phyloP scores from a whole-genome alignment of 2,329 filamentous ascomycete genomes.

The Calonectria multiphialidica region DNA sequence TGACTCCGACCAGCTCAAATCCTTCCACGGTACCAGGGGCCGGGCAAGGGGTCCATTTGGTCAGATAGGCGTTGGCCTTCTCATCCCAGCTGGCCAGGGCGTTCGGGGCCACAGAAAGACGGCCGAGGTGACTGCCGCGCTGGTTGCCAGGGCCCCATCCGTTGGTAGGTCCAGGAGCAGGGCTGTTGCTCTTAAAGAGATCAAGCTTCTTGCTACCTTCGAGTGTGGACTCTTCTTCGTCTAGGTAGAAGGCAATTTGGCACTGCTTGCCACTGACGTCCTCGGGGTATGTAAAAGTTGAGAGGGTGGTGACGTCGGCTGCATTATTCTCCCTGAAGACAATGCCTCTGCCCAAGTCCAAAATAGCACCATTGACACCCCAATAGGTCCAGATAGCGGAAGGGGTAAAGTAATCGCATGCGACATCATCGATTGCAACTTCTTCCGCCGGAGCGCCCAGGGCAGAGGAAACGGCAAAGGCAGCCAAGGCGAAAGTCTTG shows the following conservation, averaged over 20 bases:
- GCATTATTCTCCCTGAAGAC: slow-evolving; percentile 37
- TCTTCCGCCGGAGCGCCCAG: slow-evolving; percentile 39
- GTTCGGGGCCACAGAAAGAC: slow-evolving; percentile 14
- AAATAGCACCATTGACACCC: slow-evolving; percentile 39
- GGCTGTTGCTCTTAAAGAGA: slow-evolving; percentile 39
- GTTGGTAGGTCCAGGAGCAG: slow-evolving; percentile 34
- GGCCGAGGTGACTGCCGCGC: slow-evolving; percentile 39
- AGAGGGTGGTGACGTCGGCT: slow-evolving; percentile 44
- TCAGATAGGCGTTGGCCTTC: slow-evolving; percentile 31
- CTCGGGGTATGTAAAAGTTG: slow-evolving; percentile 44
- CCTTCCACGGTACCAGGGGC: slow-evolving; percentile 29
- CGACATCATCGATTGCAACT: no score
- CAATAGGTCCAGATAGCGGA: slow-evolving; percentile 39
- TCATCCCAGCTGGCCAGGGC: slow-evolving; percentile 28
- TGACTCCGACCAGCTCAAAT: slow-evolving; percentile 36
- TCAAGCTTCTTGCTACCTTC: slow-evolving; percentile 43
- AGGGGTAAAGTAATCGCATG: slow-evolving; percentile 30
- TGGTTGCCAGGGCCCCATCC: slow-evolving; percentile 43
- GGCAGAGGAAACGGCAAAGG: slow-evolving; percentile 33
- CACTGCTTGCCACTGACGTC: slow-evolving; percentile 38
- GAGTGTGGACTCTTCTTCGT: slow-evolving; percentile 23
- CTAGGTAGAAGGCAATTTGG: slow-evolving; percentile 43
- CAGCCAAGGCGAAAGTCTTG: slow-evolving; percentile 31
- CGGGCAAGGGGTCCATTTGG: slow-evolving; percentile 30
- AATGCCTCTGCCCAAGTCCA: slow-evolving; percentile 11